phyloP scores from a whole-genome alignment of 257 asterid species.

The Primulina tabacum region DNA sequence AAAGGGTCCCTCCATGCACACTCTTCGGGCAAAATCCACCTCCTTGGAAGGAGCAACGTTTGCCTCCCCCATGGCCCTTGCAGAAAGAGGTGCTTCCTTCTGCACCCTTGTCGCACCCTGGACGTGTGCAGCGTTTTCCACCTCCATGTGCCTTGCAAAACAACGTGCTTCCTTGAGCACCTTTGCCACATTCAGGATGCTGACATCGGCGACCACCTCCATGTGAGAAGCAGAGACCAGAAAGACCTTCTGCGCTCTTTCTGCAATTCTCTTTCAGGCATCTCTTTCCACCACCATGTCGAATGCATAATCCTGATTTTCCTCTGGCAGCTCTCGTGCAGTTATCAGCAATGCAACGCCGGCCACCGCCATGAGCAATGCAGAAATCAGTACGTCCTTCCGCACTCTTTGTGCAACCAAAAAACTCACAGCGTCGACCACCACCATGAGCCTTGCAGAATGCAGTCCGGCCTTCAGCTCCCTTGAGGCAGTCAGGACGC shows the following conservation, averaged over 20 bases:
- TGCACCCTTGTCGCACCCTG: slow-evolving; percentile 49
- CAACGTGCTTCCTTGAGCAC: slow-evolving; percentile 55
- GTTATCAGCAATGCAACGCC: slow-evolving; percentile 44
- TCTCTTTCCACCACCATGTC: slow-evolving; percentile 57
- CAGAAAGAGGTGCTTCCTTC: slow-evolving; percentile 53
- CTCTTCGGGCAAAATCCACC: slow-evolving; percentile 47
- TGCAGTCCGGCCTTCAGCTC: slow-evolving; percentile 56
- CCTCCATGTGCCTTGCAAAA: slow-evolving; percentile 59
- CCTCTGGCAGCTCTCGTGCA: slow-evolving; percentile 54
- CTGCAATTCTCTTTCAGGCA: slow-evolving; percentile 45
- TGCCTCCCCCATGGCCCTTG: slow-evolving; percentile 62
- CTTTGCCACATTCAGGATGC: slow-evolving; percentile 39
- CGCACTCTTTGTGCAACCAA: slow-evolving; percentile 53
- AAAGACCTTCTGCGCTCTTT: slow-evolving; percentile 53
- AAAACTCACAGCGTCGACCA: slow-evolving; percentile 49
- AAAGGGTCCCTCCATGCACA: slow-evolving; percentile 54
- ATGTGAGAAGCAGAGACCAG: slow-evolving; percentile 55
- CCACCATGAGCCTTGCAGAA: slow-evolving; percentile 59
- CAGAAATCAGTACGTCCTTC: slow-evolving; percentile 52
- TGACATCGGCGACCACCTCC: slow-evolving; percentile 59
- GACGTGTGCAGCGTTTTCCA: slow-evolving; percentile 42
- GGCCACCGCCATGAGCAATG: slow-evolving; percentile 58
- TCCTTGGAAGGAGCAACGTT: slow-evolving; percentile 46
- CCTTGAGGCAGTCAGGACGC: slow-evolving; percentile 45
- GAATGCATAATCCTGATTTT: slow-evolving; percentile 49